Conservation (phyloP, 306 rosid genomes). For the Malus sylvestris region DNA sequence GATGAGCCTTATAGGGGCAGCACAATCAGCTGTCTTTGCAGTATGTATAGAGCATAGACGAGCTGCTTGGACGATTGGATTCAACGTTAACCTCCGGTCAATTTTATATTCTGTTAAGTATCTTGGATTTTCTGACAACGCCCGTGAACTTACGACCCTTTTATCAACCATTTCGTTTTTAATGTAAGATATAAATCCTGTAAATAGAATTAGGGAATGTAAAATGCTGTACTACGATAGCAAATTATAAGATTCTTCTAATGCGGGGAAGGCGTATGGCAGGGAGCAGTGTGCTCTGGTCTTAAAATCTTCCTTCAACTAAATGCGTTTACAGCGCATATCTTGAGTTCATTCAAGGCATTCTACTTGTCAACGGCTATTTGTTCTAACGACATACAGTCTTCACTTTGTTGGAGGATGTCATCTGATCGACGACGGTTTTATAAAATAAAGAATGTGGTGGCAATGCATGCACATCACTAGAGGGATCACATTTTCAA, state of each 20-base stretch:
- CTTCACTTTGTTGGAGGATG: background rate
- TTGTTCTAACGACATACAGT: background rate
- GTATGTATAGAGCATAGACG: too few species aligned
- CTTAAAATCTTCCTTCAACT: constrained; percentile 47
- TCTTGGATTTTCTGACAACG: background rate
- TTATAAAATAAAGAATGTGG: too few species aligned
- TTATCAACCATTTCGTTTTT: background rate
- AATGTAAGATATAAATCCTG: too few species aligned
- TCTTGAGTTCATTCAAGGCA: background rate
- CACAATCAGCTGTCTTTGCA: constrained; percentile 65
- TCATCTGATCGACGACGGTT: background rate
- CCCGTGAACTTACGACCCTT: too few species aligned
- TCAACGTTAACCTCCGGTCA: too few species aligned
- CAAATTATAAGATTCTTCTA: background rate
- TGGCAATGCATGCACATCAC: too few species aligned
- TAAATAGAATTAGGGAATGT: background rate
- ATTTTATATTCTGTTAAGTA: constrained; percentile 54
- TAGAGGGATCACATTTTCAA: too few species aligned
- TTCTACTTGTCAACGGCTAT: background rate
- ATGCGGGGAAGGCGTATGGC: constrained; percentile 9
- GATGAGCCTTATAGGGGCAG: constrained; percentile 68
- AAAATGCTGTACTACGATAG: background rate
- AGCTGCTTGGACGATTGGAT: too few species aligned
- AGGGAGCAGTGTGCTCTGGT: constrained; percentile 58
- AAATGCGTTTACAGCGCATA: background rate